These are phyloP conservation scores for Hemerocallis citrina DNA, from an alignment of 106 monocot species.

Conservation along the genomic window DNA sequence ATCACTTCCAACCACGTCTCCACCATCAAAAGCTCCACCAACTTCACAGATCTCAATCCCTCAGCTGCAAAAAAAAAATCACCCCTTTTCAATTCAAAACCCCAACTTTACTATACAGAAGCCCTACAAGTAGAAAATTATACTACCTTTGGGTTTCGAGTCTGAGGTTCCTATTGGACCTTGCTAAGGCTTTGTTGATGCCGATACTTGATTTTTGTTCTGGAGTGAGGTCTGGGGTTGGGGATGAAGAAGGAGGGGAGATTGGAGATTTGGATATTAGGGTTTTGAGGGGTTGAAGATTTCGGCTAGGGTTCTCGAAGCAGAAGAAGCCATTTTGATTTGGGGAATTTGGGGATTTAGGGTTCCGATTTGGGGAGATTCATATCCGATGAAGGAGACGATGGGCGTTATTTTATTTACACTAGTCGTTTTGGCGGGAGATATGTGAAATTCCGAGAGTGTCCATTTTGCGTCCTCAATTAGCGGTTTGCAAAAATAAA, in stretches of 20 bases:
- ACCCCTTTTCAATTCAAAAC: background rate
- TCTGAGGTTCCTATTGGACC: slow-evolving; percentile 44
- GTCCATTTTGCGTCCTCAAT: too few species aligned
- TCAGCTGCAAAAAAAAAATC: slow-evolving; percentile 21
- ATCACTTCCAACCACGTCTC: slow-evolving; percentile 60
- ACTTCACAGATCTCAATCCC: slow-evolving; percentile 35
- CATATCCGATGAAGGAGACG: too few species aligned
- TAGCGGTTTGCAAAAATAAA: too few species aligned
- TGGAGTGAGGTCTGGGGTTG: slow-evolving; percentile 20
- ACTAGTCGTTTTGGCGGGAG: too few species aligned
- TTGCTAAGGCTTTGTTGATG: slow-evolving; percentile 56
- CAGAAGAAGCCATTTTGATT: slow-evolving; percentile 32
- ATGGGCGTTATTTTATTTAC: too few species aligned
- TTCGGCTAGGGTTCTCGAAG: slow-evolving; percentile 46
- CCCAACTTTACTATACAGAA: background rate
- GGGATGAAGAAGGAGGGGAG: background rate
- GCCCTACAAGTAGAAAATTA: background rate
- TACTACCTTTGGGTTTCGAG: slow-evolving; percentile 50
- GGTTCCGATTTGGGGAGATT: too few species aligned
- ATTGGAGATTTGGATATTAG: slow-evolving; percentile 12
- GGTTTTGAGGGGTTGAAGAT: slow-evolving; percentile 49
- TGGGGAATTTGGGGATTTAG: too few species aligned
- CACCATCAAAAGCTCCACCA: slow-evolving; percentile 93
- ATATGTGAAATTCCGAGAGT: too few species aligned
- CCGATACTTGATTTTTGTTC: slow-evolving; percentile 52